phyloP scores from a whole-genome alignment of 78 protist species.

The Pigoraptor vietnamica region DNA sequence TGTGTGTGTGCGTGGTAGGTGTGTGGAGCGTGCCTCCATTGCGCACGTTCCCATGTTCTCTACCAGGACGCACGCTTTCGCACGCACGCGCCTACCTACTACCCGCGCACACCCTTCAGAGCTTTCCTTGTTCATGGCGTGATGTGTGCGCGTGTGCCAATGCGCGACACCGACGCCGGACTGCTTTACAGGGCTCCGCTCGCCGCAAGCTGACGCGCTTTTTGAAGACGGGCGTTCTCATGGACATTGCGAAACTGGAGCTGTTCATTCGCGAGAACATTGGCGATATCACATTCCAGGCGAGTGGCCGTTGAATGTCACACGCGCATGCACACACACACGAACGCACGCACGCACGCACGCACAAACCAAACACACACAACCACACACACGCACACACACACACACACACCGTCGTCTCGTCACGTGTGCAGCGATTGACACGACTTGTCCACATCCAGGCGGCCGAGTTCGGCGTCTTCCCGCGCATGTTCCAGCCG shows the following conservation, averaged over 20 bases:
- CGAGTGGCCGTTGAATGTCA: neutral
- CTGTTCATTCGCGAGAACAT: conserved; percentile 29
- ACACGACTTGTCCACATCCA: no score
- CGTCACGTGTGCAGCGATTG: neutral
- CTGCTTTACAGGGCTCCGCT: conserved; percentile 11
- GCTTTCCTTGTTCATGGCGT: no score
- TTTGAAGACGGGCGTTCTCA: conserved; percentile 35
- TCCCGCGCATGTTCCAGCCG: conserved; percentile 14
- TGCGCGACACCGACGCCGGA: no score
- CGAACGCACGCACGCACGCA: neutral
- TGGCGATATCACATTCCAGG: conserved; percentile 56
- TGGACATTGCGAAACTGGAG: conserved; percentile 45
- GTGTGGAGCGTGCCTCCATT: no score
- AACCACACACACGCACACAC: neutral
- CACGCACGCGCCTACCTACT: no score
- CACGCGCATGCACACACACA: neutral
- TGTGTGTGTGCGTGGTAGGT: neutral
- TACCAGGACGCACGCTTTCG: no score
- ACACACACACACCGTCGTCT: no score
- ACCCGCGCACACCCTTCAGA: no score
- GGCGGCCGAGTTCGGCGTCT: neutral
- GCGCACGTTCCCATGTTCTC: no score
- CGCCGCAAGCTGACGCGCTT: conserved; percentile 19
- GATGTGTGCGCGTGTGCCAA: no score
- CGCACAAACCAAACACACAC: conserved; percentile 7